Evolutionary conservation across 495 filamentous ascomycete genomes (phyloP), one percentile per base, ranked within the genome.

Genomic region (Echria macrotheca): DNA sequence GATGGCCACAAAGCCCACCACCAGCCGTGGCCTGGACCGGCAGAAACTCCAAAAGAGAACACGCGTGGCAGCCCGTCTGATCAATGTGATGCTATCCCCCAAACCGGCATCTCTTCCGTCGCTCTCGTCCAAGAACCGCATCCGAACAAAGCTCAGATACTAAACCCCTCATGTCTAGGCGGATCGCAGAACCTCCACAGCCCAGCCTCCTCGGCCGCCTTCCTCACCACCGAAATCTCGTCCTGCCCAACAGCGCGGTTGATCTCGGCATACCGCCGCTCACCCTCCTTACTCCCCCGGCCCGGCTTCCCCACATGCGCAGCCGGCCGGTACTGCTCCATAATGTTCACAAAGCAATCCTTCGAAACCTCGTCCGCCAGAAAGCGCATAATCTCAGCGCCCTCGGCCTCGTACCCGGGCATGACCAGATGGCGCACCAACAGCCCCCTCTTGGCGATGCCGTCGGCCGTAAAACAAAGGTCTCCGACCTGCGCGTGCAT

Each of bases 401-500:
- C 81, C 58, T 89, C 85, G 17, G 76, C 74, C 53, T 82, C 83
- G 60, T 76, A 76, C 0, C 84, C 83, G 0, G 85, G 86, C 85
- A 90, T 90, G 5, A 89, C 84, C 1, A 91, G 70, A 67, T 90
- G 86, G 26, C 86, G 68, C 1, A 90, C 65, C 0, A 91, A 61
- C 0, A 91, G 67, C 0, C 87, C 86, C 47, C 72, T 83, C 64
- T 85, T 84, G 4, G 86, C 86, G 39, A 90, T 78, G 0, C 85
- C 85, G 62, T 90, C 85, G 1, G 72, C 70, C 0, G 85, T 87
- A 58, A 91, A 90, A 61, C 77, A 81, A 14, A 90, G 63, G 55
- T 90, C 85, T 2, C 86, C 85, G 0, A 89, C 86, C 53, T 90
- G 85, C 4, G 67, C 71, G 53, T 87, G 77, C 86, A 90, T 90